Evolutionary conservation across 352 stramenopile genomes (phyloP), one percentile per base, ranked within the genome.

Genomic region (Globisporangium cystogenes): DNA sequence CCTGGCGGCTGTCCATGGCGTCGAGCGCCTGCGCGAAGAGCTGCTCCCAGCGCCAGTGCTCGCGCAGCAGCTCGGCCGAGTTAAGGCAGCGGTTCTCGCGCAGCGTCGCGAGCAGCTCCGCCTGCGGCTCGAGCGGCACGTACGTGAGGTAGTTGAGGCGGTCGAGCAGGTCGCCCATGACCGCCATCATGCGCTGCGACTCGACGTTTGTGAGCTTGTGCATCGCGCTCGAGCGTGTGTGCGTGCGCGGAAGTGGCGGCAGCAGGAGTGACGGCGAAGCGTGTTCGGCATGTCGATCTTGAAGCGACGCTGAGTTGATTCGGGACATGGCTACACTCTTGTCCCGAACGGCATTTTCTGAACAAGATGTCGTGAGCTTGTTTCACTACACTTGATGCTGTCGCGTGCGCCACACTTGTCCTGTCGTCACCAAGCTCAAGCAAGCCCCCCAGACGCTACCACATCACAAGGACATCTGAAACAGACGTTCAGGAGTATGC

Each of bases 121-220:
- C 62, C 56, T 86, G 72, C 10, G 70, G 69, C 8, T 86, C 74
- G 46, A 87, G 55, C 12, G 84, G 84, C 20, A 95, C 84, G 52
- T 91, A 89, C 37, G 80, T 89, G 49, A 95, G 73, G 66, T 90
- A 91, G 62, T 90, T 90, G 51, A 95, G 71, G 14, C 83, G 74
- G 51, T 95, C 82, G 1, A 93, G 70, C 60, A 92, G 63, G 62
- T 93, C 84, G 27, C 82, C 82, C 71, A 95, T 86, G 59, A 95
- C 79, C 51, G 78, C 70, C 80, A 95, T 90, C 72, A 95, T 84
- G 41, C 82, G 76, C 69, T 95, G 82, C 18, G 84, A 92, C 65
- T 95, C 84, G 40, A 95, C 84, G 67, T 92, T 90, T 53, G 80
- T 93, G 39, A 95, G 65, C 69, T 95, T 95, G 39, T 95, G 78